These are phyloP conservation scores for Aspergillus steynii DNA, from an alignment of 495 filamentous ascomycete species.

Conservation along the genomic window DNA sequence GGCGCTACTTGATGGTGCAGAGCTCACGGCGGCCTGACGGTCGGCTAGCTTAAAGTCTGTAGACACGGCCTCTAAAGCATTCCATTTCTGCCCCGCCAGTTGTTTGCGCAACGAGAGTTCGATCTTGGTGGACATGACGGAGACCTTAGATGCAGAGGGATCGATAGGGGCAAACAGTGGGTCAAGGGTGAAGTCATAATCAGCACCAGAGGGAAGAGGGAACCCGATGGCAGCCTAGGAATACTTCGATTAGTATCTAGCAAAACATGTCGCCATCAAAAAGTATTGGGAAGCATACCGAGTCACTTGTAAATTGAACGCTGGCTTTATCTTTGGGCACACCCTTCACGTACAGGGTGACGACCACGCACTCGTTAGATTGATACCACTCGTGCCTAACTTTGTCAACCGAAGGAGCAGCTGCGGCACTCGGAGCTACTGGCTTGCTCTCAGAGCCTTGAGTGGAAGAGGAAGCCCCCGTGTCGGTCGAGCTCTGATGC, in stretches of 20 bases:
- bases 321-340: slow-evolving; percentile 62
- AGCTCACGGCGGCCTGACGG: slow-evolving; percentile 24
- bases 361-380: slow-evolving; percentile 60
- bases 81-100: slow-evolving; percentile 72
- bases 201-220: slow-evolving; percentile 58
- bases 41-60: slow-evolving; percentile 29
- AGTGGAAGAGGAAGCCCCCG: slow-evolving; percentile 11
- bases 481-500: slow-evolving; percentile 14
- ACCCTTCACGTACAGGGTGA: slow-evolving; percentile 72
- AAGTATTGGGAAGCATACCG: slow-evolving; percentile 31
- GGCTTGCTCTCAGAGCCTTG: slow-evolving; percentile 7
- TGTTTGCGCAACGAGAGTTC: slow-evolving; percentile 77
- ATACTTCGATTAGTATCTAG: slow-evolving; percentile 21
- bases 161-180: slow-evolving; percentile 71
- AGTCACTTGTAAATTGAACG: slow-evolving; percentile 58
- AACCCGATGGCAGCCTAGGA: slow-evolving; percentile 62
- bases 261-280: neutral
- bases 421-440: slow-evolving; percentile 6
- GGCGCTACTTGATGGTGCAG: slow-evolving; percentile 21
- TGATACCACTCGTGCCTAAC: slow-evolving; percentile 84
- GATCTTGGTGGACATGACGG: slow-evolving; percentile 77
- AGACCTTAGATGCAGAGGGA: slow-evolving; percentile 55
- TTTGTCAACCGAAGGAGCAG: slow-evolving; percentile 41
- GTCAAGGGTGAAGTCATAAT: slow-evolving; percentile 67
- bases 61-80: slow-evolving; percentile 58